Evolutionary conservation across 1,284 basidiomycete species (phyloP), one percentile per base, ranked within the genome.

Genomic region (Tylopilus sp.): DNA sequence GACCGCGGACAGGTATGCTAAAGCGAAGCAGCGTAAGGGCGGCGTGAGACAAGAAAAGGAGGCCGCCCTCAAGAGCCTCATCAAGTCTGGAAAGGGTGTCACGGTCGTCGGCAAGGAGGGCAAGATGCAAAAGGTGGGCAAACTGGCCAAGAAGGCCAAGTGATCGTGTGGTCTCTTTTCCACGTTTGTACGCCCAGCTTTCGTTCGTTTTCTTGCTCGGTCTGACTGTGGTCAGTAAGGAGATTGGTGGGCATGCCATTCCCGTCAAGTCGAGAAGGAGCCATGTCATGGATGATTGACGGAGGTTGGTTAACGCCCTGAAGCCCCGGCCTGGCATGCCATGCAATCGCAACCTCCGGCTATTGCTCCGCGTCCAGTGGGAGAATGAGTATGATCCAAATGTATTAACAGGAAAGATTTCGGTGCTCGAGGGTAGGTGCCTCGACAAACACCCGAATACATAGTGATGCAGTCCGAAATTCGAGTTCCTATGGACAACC

Each of bases 41-140:
- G 66, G 60, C 33, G 76, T 81, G 23, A 90, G 86, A 66, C 85
- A 82, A 59, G 84, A 94, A 68, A 95, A 94, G 69, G 81, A 89
- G 55, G 81, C 79, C 26, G 92, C 90, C 15, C 68, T 94, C 54
- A 80, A 83, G 65, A 84, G 77, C 51, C 73, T 94, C 16, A 84
- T 94, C 44, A 93, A 92, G 72, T 78, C 72, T 44, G 91, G 92
- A 1, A 92, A 86, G 65, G 91, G 92, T 0, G 82, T 92, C 30
- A 94, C 92, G 0, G 84, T 95, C 26, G 81, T 96, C 44, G 92
- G 92, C 15, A 95, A 93, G 69, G 72, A 72, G 53, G 71, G 62
- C 36, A 74, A 74, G 44, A 38, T 38, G 25, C 46, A 30, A 37
- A 53, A 52, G 30, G 42, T 1, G 21, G 44, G 38, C 4, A 53